Conservation (phyloP, 495 filamentous ascomycete genomes). For the Lichina pygmaea region DNA sequence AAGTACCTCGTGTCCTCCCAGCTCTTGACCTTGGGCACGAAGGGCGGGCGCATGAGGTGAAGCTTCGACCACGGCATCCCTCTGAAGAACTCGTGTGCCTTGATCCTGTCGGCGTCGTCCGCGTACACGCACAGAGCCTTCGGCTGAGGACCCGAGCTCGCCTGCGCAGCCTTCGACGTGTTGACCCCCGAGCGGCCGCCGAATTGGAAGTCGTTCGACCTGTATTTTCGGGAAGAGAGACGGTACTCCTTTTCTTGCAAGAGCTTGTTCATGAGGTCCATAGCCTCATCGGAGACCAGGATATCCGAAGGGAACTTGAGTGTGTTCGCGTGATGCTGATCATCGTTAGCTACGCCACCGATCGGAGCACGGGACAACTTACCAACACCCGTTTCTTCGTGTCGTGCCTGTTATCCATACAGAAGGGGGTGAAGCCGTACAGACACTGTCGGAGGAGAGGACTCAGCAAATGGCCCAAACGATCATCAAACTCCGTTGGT, state of each 20-base stretch:
- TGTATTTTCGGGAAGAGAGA: constrained; percentile 47
- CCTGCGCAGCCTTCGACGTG: not conserved
- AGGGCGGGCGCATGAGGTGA: constrained; percentile 42
- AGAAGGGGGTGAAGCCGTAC: constrained; percentile 76
- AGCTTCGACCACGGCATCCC: constrained; percentile 13
- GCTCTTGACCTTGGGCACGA: constrained; percentile 39
- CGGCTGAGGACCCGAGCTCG: not conserved
- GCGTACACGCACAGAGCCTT: constrained; percentile 26
- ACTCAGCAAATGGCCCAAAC: not conserved
- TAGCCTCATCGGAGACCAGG: constrained; percentile 25
- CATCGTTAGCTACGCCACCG: not conserved
- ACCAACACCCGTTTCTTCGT: constrained; percentile 64
- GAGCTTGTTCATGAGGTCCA: constrained; percentile 47
- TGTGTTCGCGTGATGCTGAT: constrained; percentile 23
- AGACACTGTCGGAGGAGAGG: constrained; percentile 27
- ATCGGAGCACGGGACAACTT: constrained; percentile 3
- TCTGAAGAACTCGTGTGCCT: constrained; percentile 16
- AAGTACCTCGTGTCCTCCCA: constrained; percentile 78
- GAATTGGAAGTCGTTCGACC: constrained; percentile 22
- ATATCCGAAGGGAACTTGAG: constrained; percentile 35
- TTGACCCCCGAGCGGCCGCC: not conserved
- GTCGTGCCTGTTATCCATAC: constrained; percentile 47
- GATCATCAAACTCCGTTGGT: not conserved
- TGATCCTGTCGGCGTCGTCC: constrained; percentile 18
- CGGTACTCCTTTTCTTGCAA: constrained; percentile 53